Base-by-base conservation (phyloP, 768 basidiomycete species). In the Lactarius hengduanensis region DNA sequence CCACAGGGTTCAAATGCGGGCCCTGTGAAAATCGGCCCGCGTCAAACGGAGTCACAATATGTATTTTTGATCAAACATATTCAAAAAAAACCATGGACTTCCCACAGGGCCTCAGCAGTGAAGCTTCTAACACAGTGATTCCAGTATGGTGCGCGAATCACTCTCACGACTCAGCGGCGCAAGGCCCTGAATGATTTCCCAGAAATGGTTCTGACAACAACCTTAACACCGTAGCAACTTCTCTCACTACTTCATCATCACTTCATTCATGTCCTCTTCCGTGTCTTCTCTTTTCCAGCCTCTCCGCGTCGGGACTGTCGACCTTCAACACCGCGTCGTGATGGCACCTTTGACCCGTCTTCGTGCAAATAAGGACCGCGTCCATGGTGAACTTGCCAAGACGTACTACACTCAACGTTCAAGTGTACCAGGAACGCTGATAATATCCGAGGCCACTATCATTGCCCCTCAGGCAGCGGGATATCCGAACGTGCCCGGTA, bases 381-480 rank as follows among this genome's bases (percentile, higher is more conserved):
- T 80, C 4, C 80, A 74, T 2, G 70, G 68, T 8, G 75, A 77
- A 2, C 77, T 81, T 5, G 76, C 77, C 28, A 72, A 76, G 45
- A 74, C 78, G n/a, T 85, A 84, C 72, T 86, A 85, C 69, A 62
- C 74, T 2, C 85, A 86, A 69, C 80, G 85, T 0, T 78, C 76
- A 5, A 76, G 76, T 38, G 70, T 73, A 0, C 80, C 82, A 0
- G 86, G 86, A 0, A 86, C 83, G 0, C 74, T 89, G 13, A 74
- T 86, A 57, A 80, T 90, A 63, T 74, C 84, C 3, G 87, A 90
- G 73, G 86, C 79, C 0, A 84, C 85, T 1, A 76, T 81, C 60
- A 82, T 90, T 56, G 79, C 82, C 0, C 72, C 74, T 1, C 70
- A 80, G 15, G 85, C 86, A 0, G 84, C 82, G 2, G 86, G 85